Percentiles rank a stretch among this genome's conserved stretches.
Conservation (phyloP, 164 flowering plant genomes). For the Stephania japonica region DNA sequence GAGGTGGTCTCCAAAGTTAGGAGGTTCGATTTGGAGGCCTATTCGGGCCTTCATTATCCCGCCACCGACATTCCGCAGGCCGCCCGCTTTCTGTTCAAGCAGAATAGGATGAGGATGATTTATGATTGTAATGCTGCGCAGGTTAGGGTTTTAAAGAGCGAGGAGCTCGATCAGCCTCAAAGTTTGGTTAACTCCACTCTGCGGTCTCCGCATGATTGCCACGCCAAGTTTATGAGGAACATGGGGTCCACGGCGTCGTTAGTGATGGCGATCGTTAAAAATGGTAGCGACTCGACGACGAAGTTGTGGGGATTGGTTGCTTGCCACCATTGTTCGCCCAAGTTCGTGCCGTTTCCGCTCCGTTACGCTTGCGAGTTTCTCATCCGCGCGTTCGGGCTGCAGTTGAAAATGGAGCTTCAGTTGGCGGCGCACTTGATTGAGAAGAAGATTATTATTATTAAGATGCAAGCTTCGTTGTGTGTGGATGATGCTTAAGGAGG, state of each 20-base stretch:
- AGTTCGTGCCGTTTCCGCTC: conserved; percentile 60
- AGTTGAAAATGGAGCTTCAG: conserved; percentile 59
- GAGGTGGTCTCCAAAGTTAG: conserved; percentile 65
- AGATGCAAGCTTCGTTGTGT: conserved; percentile 53
- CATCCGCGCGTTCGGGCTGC: conserved; percentile 62
- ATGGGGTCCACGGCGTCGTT: conserved; percentile 66
- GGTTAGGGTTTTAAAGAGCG: conserved; percentile 42
- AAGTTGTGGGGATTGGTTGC: conserved; percentile 77
- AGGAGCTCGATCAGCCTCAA: conserved; percentile 38
- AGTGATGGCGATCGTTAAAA: conserved; percentile 51
- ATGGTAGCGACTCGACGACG: conserved; percentile 32
- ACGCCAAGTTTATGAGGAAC: conserved; percentile 60
- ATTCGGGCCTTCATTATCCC: conserved; percentile 66
- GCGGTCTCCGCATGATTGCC: conserved; percentile 63
- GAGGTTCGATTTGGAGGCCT: conserved; percentile 64
- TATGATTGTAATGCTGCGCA: conserved; percentile 53
- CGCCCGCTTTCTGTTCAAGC: conserved; percentile 62
- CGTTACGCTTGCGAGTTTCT: conserved; percentile 79
- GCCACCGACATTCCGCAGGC: conserved; percentile 80
- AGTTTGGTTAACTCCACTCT: conserved; percentile 56
- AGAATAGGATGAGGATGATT: conserved; percentile 65
- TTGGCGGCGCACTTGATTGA: conserved; percentile 47
- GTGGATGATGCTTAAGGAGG: conserved; percentile 78
- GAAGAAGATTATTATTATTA: conserved; percentile 45
- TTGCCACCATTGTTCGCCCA: conserved; percentile 62